Percentiles rank a stretch among this genome's conserved stretches.
These are phyloP conservation scores for Xylaria sp. DNA, from an alignment of 2,329 filamentous ascomycete genomes.

Conservation along the genomic window DNA sequence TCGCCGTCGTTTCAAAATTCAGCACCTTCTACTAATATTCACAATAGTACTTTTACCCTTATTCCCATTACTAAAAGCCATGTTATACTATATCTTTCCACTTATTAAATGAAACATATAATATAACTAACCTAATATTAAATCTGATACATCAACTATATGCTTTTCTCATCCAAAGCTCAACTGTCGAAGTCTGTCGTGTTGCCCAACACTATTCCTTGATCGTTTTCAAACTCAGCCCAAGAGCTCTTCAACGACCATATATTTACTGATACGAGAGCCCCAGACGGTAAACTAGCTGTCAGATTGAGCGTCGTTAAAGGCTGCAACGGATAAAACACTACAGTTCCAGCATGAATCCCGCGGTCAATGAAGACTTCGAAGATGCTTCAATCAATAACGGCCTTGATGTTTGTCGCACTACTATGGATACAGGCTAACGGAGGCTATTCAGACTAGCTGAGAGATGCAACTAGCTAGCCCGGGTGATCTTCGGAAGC, in stretches of 20 bases:
- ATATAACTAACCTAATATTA: too few relatives aligned
- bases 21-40: too few relatives aligned
- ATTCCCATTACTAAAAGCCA: too few relatives aligned
- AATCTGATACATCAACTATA: slow-evolving; percentile 36
- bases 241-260: slow-evolving; percentile 55
- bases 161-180: slow-evolving; percentile 36
- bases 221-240: slow-evolving; percentile 45
- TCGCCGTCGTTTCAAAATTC: too few relatives aligned
- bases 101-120: too few relatives aligned
- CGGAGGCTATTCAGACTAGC: too few relatives aligned
- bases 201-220: slow-evolving; percentile 46
- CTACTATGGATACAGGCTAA: too few relatives aligned
- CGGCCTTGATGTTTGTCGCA: slow-evolving; percentile 56
- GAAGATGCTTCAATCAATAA: slow-evolving; percentile 65
- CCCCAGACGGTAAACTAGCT: slow-evolving; percentile 51
- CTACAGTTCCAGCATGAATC: slow-evolving; percentile 60
- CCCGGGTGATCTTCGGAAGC: too few relatives aligned
- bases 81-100: too few relatives aligned
- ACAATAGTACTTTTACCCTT: too few relatives aligned
- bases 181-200: slow-evolving; percentile 32
- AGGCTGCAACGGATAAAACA: slow-evolving; percentile 61
- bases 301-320: slow-evolving; percentile 53
- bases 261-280: slow-evolving; percentile 48
- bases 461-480: too few relatives aligned
- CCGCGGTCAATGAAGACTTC: slow-evolving; percentile 67